A percentile compares a stretch with the other conserved stretches of the same genome.
Conservation (phyloP, 2,329 filamentous ascomycete genomes). For the Colletotrichum trifolii region DNA sequence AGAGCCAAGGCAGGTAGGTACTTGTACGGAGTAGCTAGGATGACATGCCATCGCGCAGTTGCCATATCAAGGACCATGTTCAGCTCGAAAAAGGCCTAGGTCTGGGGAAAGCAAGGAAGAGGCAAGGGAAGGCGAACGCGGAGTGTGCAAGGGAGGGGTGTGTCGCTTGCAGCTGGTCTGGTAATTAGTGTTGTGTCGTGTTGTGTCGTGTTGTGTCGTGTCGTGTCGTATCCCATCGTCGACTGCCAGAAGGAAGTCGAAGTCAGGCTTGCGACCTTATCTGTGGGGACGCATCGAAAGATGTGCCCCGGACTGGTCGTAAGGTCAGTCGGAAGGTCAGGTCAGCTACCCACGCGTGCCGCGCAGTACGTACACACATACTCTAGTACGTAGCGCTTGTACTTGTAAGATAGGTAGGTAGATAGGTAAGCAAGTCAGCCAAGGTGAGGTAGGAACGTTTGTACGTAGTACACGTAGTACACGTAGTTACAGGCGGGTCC, state of each 20-base stretch:
- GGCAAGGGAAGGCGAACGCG: constrained; percentile 6
- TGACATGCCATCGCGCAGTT: neutral
- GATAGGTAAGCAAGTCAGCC: neutral
- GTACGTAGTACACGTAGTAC: neutral
- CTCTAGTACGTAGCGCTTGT: neutral
- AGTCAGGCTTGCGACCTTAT: constrained; percentile 29
- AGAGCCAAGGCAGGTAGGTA: neutral
- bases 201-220: no score
- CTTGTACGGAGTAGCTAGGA: neutral
- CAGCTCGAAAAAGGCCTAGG: neutral
- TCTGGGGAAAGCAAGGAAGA: constrained; percentile 4
- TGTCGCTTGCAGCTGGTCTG: constrained; percentile 12
- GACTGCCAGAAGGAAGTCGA: no score
- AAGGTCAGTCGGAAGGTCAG: neutral
- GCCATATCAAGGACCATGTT: neutral
- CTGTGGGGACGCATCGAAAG: constrained; percentile 36
- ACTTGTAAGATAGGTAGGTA: neutral
- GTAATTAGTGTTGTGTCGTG: constrained; percentile 9
- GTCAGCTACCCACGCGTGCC: no score
- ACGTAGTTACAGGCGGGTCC: constrained; percentile 3
- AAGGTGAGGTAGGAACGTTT: neutral
- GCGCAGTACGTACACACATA: neutral
- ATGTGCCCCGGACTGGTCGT: constrained; percentile 19
- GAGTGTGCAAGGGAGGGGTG: constrained; percentile 3
- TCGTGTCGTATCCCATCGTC: no score